phyloP scores from a whole-genome alignment of 345 rosid genomes.

The Physaria fendleri region DNA sequence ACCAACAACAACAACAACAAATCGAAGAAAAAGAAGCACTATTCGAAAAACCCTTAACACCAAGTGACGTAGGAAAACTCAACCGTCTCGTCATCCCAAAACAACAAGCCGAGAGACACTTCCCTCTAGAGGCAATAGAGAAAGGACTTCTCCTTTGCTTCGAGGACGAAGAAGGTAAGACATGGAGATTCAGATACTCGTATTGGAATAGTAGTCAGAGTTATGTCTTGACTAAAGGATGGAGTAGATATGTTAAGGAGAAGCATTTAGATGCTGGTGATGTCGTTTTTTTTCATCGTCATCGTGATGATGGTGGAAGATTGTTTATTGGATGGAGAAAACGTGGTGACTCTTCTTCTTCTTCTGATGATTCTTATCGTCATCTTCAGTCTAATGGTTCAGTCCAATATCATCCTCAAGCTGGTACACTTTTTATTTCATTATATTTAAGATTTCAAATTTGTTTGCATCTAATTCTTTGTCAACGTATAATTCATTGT shows the following conservation, averaged over 20 bases:
- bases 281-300: constrained; percentile 57
- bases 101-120: constrained; percentile 83
- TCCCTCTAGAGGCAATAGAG: constrained; percentile 55
- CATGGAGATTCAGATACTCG: constrained; percentile 81
- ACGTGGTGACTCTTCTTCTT: constrained; percentile 34
- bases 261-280: constrained; percentile 82
- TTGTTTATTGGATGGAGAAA: constrained; percentile 77
- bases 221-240: constrained; percentile 85
- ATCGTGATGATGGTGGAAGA: constrained; percentile 42
- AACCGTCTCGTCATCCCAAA: constrained; percentile 87
- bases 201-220: constrained; percentile 83
- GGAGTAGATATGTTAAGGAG: constrained; percentile 89
- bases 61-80: constrained; percentile 88
- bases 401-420: constrained; percentile 40
- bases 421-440: too few species aligned
- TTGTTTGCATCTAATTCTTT: too few species aligned
- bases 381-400: constrained; percentile 28
- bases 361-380: too few species aligned
- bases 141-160: constrained; percentile 49
- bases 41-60: constrained; percentile 81
- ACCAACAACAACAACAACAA: constrained; percentile 31
- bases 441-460: too few species aligned
- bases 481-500: too few species aligned
- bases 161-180: constrained; percentile 83
- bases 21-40: constrained; percentile 44